Evolutionary conservation across 768 basidiomycete genomes (phyloP).

Genomic region (Mycena rebaudengoi): DNA sequence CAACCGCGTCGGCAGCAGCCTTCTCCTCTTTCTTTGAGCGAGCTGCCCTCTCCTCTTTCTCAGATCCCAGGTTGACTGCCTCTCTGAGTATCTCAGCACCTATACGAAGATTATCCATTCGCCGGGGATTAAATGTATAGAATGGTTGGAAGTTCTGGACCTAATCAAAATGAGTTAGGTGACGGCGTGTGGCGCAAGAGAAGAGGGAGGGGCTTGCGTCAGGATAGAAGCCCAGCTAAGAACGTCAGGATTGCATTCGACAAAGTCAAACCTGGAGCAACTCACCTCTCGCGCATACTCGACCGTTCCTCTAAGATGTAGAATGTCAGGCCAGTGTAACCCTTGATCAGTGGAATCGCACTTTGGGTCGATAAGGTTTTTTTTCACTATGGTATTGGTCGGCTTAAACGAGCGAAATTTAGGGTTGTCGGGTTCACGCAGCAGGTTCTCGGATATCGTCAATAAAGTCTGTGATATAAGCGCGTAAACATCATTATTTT

Average conservation of each 20-base stretch:
- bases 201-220: slow-evolving; percentile 51
- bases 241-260: slow-evolving; percentile 18
- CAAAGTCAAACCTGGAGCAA: slow-evolving; percentile 22
- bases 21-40: slow-evolving; percentile 65
- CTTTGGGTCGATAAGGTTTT: slow-evolving; percentile 72
- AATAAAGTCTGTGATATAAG: slow-evolving; percentile 61
- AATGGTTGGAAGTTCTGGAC: slow-evolving; percentile 77
- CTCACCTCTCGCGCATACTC: slow-evolving; percentile 84
- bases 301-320: slow-evolving; percentile 57
- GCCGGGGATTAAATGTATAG: slow-evolving; percentile 67
- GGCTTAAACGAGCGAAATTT: slow-evolving; percentile 82
- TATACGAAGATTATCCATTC: slow-evolving; percentile 63
- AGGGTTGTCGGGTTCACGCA: slow-evolving; percentile 74
- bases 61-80: slow-evolving; percentile 58
- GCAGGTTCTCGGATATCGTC: slow-evolving; percentile 75
- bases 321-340: background rate
- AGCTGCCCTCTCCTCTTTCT: slow-evolving; percentile 57
- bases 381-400: slow-evolving; percentile 75
- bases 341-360: too few relatives aligned
- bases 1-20: slow-evolving; percentile 59
- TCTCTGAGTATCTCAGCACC: slow-evolving; percentile 76
- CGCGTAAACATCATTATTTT: slow-evolving; percentile 22
- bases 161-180: slow-evolving; percentile 43
- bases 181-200: slow-evolving; percentile 8
- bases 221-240: slow-evolving; percentile 77